Evolutionary conservation across 2,329 filamentous ascomycete genomes (phyloP).

Genomic region (Grosmannia penicillata): DNA sequence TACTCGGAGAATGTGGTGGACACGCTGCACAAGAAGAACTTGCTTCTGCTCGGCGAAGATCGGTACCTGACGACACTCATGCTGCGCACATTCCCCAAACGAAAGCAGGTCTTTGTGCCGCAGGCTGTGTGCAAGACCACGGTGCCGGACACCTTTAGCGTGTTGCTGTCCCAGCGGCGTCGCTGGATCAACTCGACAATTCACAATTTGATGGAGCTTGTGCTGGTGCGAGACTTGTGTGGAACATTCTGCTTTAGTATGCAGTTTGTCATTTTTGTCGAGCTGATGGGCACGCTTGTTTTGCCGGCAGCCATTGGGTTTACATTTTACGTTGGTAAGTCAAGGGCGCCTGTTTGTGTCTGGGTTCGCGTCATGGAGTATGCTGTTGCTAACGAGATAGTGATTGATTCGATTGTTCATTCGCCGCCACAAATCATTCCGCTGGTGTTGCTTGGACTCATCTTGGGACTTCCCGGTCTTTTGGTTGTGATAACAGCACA

Average conservation of each 20-base stretch:
- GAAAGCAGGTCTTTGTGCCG: constrained; percentile 96
- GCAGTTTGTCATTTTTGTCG: constrained; percentile 96
- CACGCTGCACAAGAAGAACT: constrained; percentile 93
- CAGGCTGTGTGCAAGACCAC: constrained; percentile 98
- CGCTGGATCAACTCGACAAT: constrained; percentile 99
- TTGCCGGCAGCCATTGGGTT: constrained; percentile 93
- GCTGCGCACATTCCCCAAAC: constrained; percentile 96
- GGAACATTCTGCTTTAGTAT: constrained; percentile 99
- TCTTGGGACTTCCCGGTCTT: constrained; percentile 82
- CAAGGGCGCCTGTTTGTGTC: not conserved
- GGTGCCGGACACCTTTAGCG: constrained; percentile 82
- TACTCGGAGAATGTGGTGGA: constrained; percentile 99
- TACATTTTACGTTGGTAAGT: constrained; percentile 87
- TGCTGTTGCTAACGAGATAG: constrained; percentile 23
- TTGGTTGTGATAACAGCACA: constrained; percentile 90
- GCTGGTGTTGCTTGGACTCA: constrained; percentile 73
- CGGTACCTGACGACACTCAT: constrained; percentile 93
- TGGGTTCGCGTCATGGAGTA: not conserved
- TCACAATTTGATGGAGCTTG: constrained; percentile 95
- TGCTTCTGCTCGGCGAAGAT: constrained; percentile 84
- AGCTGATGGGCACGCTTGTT: constrained; percentile 86
- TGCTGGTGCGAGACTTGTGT: constrained; percentile 88
- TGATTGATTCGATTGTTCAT: constrained; percentile 72
- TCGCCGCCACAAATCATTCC: constrained; percentile 75
- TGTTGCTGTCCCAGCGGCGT: constrained; percentile 84